Base-by-base conservation (phyloP, 2,329 filamentous ascomycete species). In the Penicillium nordicum region DNA sequence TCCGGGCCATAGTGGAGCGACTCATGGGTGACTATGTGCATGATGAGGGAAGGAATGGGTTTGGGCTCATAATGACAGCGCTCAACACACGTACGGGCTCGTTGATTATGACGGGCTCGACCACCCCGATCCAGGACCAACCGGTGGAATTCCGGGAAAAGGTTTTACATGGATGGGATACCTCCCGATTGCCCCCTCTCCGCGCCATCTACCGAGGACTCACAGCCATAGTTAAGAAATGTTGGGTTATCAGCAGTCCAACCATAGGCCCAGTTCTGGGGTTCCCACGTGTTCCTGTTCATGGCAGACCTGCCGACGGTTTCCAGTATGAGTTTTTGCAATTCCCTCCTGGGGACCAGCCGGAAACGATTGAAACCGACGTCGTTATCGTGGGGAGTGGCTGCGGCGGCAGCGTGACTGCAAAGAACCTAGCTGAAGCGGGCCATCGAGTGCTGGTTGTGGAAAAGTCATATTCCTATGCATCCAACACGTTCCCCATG, bases 351-450 rank as follows among this genome's bases (percentile, higher is more conserved):
- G 77, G 79, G 0, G 68, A 77, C 8, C 69, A 78, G 5, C 78
- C 84, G 0, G 84, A 86, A 60, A 79, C 80, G 3, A 76, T 95
- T 38, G 84, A 91, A 52, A 88, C 89, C 0, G 93, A 97, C 71
- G 85, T 96, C 0, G 84, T 96, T 40, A 86, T 97, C 56, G 82
- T 97, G 21, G 92, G 92, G 2, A 94, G 89, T 37, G 92, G 92
- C 29, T 95, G 90, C 65, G 92, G 92, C 60, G 92, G 89, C 40
- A 90, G 82, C 10, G 91, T 96, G 0, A 84, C 82, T 36, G 92
- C 92, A 25, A 92, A 92, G 72, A 88, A 89, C 49, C 77, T 96
- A 1, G 84, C 92, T 10, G 87, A 92, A 72, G 88, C 87, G 1
- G 90, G 89, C 4, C 80, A 89, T 61, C 79, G 80, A 21, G 90